Base-by-base conservation (phyloP, 129 eudicot genomes). In the Pittosporum tobira region DNA sequence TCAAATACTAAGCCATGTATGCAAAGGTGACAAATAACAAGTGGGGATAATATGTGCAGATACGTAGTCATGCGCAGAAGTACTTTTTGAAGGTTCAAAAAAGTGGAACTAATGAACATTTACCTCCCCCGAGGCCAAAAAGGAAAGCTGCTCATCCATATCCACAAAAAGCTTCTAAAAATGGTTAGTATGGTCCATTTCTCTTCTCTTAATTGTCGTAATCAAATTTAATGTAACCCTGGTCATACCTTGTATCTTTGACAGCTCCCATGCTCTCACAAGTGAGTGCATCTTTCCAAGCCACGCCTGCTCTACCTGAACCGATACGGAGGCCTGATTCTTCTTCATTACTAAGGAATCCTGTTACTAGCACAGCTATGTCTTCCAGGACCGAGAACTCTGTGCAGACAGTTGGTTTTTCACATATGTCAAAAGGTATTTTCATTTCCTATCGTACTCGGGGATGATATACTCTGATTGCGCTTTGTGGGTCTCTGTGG, bases 71-170 rank as follows among this genome's bases (percentile, higher is more conserved):
- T 72, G 97, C 97, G 7, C 95, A 89, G 66, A 89, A 89, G 66
- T 89, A 89, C 62, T 89, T 89, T 71, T 72, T 85, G 62, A 89
- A 89, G 66, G 97, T 78, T 71, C 95, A 89, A 53, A 89, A 85
- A 61, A 89, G 86, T 71, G 97, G 97, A 58, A 82, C 86, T 44
- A 80, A 82, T 49, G 97, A 89, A 74, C 97, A 89, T 80, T 73
- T 89, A 54, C 97, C 97, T 55, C 97, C 97, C 30, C 97, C 97
- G 30, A 83, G 97, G 26, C 97, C 97, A 14, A 89, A 89, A 71
- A 78, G 94, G 73, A 89, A 89, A 77, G 97, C 97, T 51, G 73
- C 95, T 65, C 97, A 89, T 64, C 95, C 97, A 0, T 89, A 89
- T 70, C 97, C 97, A 5, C 97, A 82, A 38, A 89, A 89, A 66